Base-by-base conservation (phyloP, 2,329 filamentous ascomycete genomes). In the Microdochium trichocladiopsis region DNA sequence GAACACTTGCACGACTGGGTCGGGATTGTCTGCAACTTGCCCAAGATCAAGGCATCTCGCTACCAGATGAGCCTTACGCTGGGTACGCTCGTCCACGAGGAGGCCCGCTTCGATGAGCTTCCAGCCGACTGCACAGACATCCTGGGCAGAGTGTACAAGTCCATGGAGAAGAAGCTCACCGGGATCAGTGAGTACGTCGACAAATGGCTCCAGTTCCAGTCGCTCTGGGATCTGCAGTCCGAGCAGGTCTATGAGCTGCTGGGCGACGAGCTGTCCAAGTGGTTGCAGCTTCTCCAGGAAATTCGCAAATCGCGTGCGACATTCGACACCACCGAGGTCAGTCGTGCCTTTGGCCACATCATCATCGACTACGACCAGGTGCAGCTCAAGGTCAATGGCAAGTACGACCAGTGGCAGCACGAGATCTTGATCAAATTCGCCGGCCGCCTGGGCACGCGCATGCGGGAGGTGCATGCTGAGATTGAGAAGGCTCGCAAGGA, bases 331-430 rank as follows among this genome's bases (percentile, higher is more conserved):
- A 95, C 93, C 9, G 94, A 96, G 66, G 90, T 95, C 58, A 94
- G 87, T 68, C 87, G 89, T 37, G 88, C 87, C 1, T 99, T 99
- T 66, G 94, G 94, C 4, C 93, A 95, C 68, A 84, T 97, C 51
- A 90, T 88, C 3, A 91, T 99, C 63, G 93, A 99, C 67, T 99
- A 99, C 64, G 94, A 97, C 62, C 95, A 99, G 69, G 94, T 99
- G 0, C 95, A 99, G 70, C 90, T 93, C 53, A 96, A 96, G 70
- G 94, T 99, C 68, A 99, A 97, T 63, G 90, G 91, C 61, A 99
- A 97, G 69, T 99, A 99, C 66, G 95, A 99, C 66, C 93, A 97
- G 68, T 99, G 95, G 94, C 94, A 99, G 69, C 90, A 96, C 62
- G 94, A 99, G 59, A 95, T 99, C 52, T 77, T 97, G 36, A 82